Conservation (phyloP, 192 early-diverging fungal genomes). For the Podila epigama region DNA sequence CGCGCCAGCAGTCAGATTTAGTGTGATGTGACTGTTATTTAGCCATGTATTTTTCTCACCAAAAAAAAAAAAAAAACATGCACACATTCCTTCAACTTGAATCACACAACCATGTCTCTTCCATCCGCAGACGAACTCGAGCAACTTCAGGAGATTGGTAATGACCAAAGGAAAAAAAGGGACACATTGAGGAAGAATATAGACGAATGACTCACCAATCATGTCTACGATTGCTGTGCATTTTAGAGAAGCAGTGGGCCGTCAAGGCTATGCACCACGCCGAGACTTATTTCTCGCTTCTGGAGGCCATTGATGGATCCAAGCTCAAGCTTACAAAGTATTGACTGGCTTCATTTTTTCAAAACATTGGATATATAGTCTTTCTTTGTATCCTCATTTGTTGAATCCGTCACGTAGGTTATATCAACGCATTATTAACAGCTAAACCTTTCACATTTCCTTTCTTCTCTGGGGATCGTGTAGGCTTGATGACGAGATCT, state of each 20-base stretch:
- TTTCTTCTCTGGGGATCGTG: neutral
- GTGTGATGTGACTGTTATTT: too few species aligned
- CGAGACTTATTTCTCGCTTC: constrained; percentile 91
- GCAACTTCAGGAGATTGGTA: constrained; percentile 80
- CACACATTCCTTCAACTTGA: neutral
- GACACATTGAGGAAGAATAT: neutral
- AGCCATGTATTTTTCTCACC: too few species aligned
- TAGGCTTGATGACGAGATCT: constrained; percentile 87
- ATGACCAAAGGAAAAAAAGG: neutral
- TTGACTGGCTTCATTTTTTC: neutral
- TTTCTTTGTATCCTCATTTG: neutral
- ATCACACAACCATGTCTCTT: constrained; percentile 60
- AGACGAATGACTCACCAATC: neutral
- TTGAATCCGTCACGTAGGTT: neutral
- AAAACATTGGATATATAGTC: neutral
- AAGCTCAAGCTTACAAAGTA: constrained; percentile 85
- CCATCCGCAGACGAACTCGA: constrained; percentile 76
- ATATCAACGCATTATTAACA: too few species aligned
- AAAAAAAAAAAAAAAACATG: too few species aligned
- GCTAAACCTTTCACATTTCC: constrained; percentile 2
- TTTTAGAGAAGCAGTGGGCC: constrained; percentile 92
- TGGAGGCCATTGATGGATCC: constrained; percentile 70
- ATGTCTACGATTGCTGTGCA: constrained; percentile 40
- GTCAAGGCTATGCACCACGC: constrained; percentile 96
- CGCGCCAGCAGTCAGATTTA: too few species aligned